Percentiles rank a stretch among this genome's conserved stretches.
phyloP scores from a whole-genome alignment of 176 grass and related monocot genomes.

The Avena eriantha region DNA sequence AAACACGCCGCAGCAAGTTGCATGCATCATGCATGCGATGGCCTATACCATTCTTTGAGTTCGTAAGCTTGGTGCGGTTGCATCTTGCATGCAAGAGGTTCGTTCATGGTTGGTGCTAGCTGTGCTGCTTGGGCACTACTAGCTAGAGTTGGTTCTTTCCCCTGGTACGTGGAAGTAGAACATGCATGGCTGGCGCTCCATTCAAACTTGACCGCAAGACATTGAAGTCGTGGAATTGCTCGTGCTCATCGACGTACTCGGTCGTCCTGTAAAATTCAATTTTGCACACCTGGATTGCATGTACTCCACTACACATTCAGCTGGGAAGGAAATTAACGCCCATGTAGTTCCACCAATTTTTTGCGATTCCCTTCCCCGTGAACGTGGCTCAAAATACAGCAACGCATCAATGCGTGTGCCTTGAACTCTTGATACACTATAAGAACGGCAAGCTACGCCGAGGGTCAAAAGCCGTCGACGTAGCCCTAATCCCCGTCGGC shows the following conservation, averaged over 20 bases:
- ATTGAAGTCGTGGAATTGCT: not conserved
- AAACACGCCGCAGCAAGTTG: not conserved
- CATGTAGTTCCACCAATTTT: not conserved
- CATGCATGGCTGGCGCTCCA: not conserved
- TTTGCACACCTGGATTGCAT: not conserved
- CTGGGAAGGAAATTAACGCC: not conserved
- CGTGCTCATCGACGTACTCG: not conserved
- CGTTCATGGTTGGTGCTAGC: not conserved
- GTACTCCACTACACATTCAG: not conserved
- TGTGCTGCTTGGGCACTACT: not conserved
- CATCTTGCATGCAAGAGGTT: not conserved
- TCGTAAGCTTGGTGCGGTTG: not conserved
- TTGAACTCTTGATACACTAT: too few species aligned
- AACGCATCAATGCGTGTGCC: too few species aligned
- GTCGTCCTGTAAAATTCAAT: not conserved
- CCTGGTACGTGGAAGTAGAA: not conserved
- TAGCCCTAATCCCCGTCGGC: too few species aligned
- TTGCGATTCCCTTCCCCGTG: not conserved
- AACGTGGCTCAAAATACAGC: not conserved
- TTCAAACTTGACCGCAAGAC: slow-evolving; percentile 18
- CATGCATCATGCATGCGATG: not conserved
- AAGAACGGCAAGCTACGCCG: too few species aligned
- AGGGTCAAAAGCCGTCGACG: too few species aligned
- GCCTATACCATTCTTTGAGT: not conserved
- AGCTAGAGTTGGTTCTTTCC: not conserved